phyloP scores from a whole-genome alignment of 2,329 filamentous ascomycete species.

The Claviceps africana region DNA sequence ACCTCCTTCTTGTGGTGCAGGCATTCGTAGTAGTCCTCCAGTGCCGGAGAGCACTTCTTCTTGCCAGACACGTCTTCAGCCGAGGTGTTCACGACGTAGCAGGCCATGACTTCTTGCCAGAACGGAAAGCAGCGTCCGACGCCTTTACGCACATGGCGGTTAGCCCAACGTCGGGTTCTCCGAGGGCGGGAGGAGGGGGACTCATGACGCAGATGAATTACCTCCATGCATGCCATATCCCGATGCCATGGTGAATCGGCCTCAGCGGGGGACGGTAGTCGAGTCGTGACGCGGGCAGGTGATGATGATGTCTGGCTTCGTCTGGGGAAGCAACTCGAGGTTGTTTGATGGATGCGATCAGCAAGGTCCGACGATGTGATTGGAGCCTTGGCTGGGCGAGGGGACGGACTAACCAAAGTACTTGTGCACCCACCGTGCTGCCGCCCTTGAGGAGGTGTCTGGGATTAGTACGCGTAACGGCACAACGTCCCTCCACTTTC shows the following conservation, averaged over 20 bases:
- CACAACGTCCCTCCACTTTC: no score
- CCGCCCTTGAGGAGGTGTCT: neutral
- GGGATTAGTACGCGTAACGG: neutral
- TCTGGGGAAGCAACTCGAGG: neutral
- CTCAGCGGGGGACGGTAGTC: neutral
- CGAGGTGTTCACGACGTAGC: conserved; percentile 88
- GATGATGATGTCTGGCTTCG: neutral
- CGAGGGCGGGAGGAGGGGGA: no score
- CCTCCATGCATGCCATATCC: conserved; percentile 72
- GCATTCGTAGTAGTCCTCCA: conserved; percentile 99
- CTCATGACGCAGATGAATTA: conserved; percentile 26
- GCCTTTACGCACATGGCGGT: conserved; percentile 26
- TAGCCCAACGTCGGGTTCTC: no score
- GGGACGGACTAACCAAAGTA: neutral
- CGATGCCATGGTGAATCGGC: conserved; percentile 51
- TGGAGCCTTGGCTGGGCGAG: neutral
- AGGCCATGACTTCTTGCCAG: conserved; percentile 98
- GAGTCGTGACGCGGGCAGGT: neutral
- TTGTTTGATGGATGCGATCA: neutral
- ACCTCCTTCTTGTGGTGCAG: conserved; percentile 99
- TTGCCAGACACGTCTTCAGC: conserved; percentile 67
- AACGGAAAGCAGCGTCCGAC: conserved; percentile 87
- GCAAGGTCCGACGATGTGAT: neutral
- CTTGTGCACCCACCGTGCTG: neutral
- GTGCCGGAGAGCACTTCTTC: conserved; percentile 68